Conservation (phyloP, 192 early-diverging fungal species). For the Dissophora ornata region DNA sequence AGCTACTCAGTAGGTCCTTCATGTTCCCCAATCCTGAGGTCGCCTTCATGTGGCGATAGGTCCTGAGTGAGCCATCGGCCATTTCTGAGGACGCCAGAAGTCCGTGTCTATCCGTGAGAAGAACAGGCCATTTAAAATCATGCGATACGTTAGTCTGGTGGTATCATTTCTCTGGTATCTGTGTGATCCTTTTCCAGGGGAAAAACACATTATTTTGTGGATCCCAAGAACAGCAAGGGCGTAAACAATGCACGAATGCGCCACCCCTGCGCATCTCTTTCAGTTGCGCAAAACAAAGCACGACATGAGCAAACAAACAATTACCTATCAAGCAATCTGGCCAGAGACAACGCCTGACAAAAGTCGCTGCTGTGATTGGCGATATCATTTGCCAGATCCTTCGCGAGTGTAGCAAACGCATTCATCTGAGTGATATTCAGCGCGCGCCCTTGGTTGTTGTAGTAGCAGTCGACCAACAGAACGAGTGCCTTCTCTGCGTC, state of each 20-base stretch:
- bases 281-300: too few relatives aligned
- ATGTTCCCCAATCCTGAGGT: conserved; percentile 16
- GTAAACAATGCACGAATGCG: too few relatives aligned
- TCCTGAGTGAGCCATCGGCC: conserved; percentile 26
- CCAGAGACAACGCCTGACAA: conserved; percentile 34
- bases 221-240: too few relatives aligned
- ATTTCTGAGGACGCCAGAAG: conserved; percentile 25
- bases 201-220: too few relatives aligned
- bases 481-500: conserved; percentile 38
- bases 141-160: too few relatives aligned
- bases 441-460: too few relatives aligned
- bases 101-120: conserved; percentile 17
- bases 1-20: conserved; percentile 5
- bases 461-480: conserved; percentile 33
- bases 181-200: too few relatives aligned
- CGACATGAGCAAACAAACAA: too few relatives aligned
- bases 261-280: too few relatives aligned
- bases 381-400: conserved; percentile 35
- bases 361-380: conserved; percentile 48
- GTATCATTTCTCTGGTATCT: too few relatives aligned
- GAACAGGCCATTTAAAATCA: neutral
- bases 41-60: conserved; percentile 35
- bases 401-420: conserved; percentile 23
- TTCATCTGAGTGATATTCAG: too few relatives aligned
- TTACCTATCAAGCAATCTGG: conserved; percentile 44